Percentiles rank a stretch among this genome's conserved stretches.
phyloP scores from a whole-genome alignment of 257 asterid species.

The Schizonepeta tenuifolia region DNA sequence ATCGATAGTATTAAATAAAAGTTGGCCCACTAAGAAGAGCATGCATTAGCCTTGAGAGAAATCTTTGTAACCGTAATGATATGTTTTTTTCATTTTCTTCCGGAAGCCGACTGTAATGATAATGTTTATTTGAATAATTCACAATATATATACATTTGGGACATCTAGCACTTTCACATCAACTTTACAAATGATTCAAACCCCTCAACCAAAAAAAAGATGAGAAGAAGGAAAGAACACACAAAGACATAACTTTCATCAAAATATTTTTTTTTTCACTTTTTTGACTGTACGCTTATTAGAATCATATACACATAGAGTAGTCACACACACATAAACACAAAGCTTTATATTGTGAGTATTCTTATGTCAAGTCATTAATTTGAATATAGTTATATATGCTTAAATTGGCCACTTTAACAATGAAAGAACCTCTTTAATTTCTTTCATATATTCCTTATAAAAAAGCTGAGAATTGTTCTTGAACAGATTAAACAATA shows the following conservation, averaged over 20 bases:
- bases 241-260: background rate
- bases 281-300: too few relatives aligned
- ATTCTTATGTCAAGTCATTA: background rate
- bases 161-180: too few relatives aligned
- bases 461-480: too few relatives aligned
- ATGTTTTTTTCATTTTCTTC: background rate
- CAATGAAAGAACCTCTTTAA: background rate
- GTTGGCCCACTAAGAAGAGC: conserved; percentile 1
- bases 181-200: background rate
- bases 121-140: background rate
- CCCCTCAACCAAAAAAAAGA: background rate
- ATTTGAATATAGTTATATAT: background rate
- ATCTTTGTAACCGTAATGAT: background rate
- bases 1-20: background rate
- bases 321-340: background rate
- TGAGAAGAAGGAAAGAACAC: background rate
- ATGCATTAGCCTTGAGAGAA: background rate
- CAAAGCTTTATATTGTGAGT: background rate
- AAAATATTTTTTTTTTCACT: too few relatives aligned
- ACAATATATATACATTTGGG: background rate
- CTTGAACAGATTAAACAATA: background rate
- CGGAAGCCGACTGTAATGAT: background rate
- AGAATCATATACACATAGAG: too few relatives aligned
- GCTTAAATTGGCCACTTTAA: background rate
- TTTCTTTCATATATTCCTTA: background rate